These are phyloP conservation scores for Colletotrichum viniferum DNA, from an alignment of 2,329 filamentous ascomycete genomes.

Conservation along the genomic window DNA sequence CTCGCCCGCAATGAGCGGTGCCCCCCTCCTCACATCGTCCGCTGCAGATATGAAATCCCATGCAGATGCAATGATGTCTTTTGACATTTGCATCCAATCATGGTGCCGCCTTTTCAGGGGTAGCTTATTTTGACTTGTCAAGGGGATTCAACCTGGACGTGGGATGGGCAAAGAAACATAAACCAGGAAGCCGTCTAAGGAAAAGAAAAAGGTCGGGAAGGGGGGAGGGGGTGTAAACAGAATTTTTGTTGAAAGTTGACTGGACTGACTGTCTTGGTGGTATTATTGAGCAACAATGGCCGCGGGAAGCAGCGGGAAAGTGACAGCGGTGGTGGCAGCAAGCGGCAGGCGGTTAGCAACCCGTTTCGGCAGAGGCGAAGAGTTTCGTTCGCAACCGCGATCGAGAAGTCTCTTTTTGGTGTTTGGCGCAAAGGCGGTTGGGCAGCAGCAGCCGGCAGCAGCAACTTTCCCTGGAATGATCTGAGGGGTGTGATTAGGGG, in stretches of 20 bases:
- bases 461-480: neutral
- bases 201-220: neutral
- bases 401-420: slow-evolving; percentile 20
- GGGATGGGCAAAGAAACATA: slow-evolving; percentile 2
- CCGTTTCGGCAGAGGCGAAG: slow-evolving; percentile 9
- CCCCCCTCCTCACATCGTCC: neutral
- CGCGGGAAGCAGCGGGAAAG: neutral
- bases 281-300: slow-evolving; percentile 11
- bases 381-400: slow-evolving; percentile 19
- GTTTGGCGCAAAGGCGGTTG: slow-evolving; percentile 9
- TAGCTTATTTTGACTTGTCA: neutral
- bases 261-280: neutral
- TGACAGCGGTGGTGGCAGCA: neutral
- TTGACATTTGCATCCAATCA: slow-evolving; percentile 15
- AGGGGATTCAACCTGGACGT: slow-evolving; percentile 1
- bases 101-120: slow-evolving; percentile 6
- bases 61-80: slow-evolving; percentile 10
- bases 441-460: slow-evolving; percentile 18
- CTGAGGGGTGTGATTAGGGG: neutral
- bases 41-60: slow-evolving; percentile 15
- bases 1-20: neutral
- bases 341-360: slow-evolving; percentile 4
- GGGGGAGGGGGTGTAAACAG: neutral
- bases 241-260: neutral
- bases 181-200: neutral